phyloP scores from a whole-genome alignment of 768 basidiomycete species.

The Boletus huronensis region DNA sequence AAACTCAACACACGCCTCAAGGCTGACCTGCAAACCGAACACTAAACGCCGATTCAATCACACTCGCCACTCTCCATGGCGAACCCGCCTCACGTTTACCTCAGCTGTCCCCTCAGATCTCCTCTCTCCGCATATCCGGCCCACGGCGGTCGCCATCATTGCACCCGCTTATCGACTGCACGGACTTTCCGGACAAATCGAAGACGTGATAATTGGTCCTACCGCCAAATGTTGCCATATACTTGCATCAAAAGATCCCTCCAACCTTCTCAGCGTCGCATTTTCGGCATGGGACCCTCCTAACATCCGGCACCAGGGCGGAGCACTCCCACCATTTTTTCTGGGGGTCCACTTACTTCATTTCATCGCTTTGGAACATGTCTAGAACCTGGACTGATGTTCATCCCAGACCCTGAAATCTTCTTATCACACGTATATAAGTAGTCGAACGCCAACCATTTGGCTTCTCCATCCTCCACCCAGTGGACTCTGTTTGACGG shows the following conservation, averaged over 20 bases:
- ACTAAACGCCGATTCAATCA: constrained; percentile 25
- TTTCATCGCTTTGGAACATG: constrained; percentile 18
- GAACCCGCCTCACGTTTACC: constrained; percentile 27
- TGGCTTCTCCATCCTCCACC: constrained; percentile 8
- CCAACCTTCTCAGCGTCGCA: constrained; percentile 13
- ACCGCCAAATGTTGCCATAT: constrained; percentile 7
- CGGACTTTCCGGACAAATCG: constrained; percentile 28
- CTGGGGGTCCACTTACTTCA: constrained; percentile 36
- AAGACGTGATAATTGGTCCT: constrained; percentile 31
- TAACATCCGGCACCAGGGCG: constrained; percentile 11
- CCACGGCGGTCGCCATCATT: constrained; percentile 6
- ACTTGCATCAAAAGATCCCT: constrained; percentile 9
- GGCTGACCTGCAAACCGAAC: constrained; percentile 26
- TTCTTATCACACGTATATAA: constrained; percentile 27
- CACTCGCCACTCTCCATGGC: constrained; percentile 4
- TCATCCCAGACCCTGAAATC: constrained; percentile 24
- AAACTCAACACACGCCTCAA: constrained; percentile 30
- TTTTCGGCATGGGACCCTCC: constrained; percentile 23
- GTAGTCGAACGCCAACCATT: not conserved
- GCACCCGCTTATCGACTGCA: constrained; percentile 17
- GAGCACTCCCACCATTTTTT: constrained; percentile 21
- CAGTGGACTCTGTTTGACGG: constrained; percentile 11
- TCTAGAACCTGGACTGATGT: constrained; percentile 20
- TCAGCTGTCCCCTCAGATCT: constrained; percentile 21
- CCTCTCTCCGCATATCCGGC: constrained; percentile 5